phyloP scores from a whole-genome alignment of 2,329 filamentous ascomycete species.

The Stachybotrys chartarum region DNA sequence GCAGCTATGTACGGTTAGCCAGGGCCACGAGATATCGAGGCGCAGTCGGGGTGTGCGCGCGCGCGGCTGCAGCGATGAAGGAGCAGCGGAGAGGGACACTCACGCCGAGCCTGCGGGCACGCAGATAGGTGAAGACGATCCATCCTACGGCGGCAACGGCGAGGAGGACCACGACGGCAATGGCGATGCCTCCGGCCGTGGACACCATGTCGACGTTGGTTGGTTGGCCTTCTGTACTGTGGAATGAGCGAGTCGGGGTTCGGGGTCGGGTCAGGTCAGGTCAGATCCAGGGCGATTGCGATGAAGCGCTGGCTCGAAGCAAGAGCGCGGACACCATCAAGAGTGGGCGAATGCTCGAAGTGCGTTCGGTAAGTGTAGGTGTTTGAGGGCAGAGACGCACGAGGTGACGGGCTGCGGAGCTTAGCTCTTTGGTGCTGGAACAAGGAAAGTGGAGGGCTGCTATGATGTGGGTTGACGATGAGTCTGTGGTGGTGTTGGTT shows the following conservation, averaged over 20 bases:
- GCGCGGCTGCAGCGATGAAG: conserved; percentile 1
- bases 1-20: conserved; percentile 41
- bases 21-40: background rate
- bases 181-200: conserved; percentile 60
- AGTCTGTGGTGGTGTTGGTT: no score
- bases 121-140: conserved; percentile 64
- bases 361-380: no score
- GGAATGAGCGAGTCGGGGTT: no score
- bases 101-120: conserved; percentile 65
- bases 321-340: background rate
- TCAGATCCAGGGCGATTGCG: background rate
- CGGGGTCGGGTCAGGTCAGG: no score
- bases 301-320: background rate
- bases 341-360: background rate
- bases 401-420: no score
- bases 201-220: conserved; percentile 39
- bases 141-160: conserved; percentile 53
- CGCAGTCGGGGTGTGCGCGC: background rate
- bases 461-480: no score
- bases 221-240: no score
- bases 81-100: conserved; percentile 16
- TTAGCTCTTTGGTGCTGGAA: no score
- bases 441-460: no score
- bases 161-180: conserved; percentile 60
- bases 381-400: no score